Evolutionary conservation across 345 rosid genomes (phyloP).

Genomic region (Hypericum androsaemum): DNA sequence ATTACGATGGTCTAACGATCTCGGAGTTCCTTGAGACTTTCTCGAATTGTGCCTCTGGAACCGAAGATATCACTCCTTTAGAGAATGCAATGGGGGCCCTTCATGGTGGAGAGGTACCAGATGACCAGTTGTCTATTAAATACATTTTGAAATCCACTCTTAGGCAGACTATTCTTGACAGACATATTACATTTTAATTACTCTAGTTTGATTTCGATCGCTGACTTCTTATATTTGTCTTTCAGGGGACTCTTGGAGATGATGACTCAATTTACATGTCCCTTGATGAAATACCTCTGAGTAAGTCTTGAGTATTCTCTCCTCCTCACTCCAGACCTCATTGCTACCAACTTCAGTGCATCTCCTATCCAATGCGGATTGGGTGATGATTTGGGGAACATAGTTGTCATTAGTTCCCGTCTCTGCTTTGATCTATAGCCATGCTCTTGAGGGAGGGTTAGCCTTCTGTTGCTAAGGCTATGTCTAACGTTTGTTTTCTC

Average conservation of each 20-base stretch:
- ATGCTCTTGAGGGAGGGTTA: too few relatives aligned
- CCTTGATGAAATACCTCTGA: conserved; percentile 90
- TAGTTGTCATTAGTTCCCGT: too few relatives aligned
- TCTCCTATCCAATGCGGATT: too few relatives aligned
- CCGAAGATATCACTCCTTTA: conserved; percentile 39
- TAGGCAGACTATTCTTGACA: too few relatives aligned
- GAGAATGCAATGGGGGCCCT: conserved; percentile 48
- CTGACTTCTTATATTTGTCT: conserved; percentile 12
- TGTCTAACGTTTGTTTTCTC: too few relatives aligned
- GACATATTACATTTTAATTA: neutral
- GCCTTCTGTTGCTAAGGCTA: too few relatives aligned
- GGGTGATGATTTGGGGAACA: too few relatives aligned
- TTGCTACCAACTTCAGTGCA: neutral
- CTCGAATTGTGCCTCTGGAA: conserved; percentile 42
- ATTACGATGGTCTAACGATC: conserved; percentile 66
- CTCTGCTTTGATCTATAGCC: too few relatives aligned
- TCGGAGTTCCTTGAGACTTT: conserved; percentile 64
- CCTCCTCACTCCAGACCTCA: conserved; percentile 15
- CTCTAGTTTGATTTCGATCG: conserved; percentile 11
- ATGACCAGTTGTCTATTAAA: too few relatives aligned
- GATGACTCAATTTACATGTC: conserved; percentile 97
- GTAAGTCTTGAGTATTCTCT: conserved; percentile 40
- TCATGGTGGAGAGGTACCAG: conserved; percentile 61
- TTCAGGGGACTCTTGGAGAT: conserved; percentile 62
- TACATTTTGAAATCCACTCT: too few relatives aligned